These are phyloP conservation scores for Tylopilus sp. DNA, from an alignment of 768 basidiomycete genomes.

Conservation along the genomic window DNA sequence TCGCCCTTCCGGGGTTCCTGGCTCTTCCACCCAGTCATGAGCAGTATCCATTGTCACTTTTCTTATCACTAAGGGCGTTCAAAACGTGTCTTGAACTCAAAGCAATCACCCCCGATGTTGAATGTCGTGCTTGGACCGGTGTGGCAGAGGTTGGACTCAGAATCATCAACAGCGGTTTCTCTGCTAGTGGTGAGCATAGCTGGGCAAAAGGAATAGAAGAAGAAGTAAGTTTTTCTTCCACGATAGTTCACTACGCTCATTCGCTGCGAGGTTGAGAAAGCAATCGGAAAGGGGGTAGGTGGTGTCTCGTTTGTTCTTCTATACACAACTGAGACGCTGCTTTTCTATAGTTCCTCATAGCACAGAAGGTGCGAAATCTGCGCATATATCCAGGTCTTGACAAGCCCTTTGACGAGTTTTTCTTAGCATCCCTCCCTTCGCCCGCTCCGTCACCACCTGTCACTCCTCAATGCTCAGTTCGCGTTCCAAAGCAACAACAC, in stretches of 20 bases:
- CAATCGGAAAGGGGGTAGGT: conserved; percentile 68
- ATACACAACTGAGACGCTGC: background rate
- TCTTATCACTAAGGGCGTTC: conserved; percentile 53
- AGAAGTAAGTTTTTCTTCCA: conserved; percentile 40
- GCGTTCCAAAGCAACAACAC: conserved; percentile 41
- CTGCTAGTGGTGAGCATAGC: conserved; percentile 31
- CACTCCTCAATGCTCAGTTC: conserved; percentile 60
- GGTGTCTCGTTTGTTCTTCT: background rate
- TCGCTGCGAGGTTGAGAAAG: conserved; percentile 48
- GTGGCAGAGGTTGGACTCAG: conserved; percentile 67
- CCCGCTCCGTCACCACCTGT: conserved; percentile 55
- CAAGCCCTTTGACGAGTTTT: conserved; percentile 2
- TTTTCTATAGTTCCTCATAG: conserved; percentile 42
- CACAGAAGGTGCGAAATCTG: conserved; percentile 50
- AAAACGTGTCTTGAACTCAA: conserved; percentile 50
- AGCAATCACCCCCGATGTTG: conserved; percentile 52
- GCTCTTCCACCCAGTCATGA: conserved; percentile 63
- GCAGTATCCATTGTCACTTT: conserved; percentile 51
- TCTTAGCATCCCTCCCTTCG: conserved; percentile 62
- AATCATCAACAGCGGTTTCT: conserved; percentile 46
- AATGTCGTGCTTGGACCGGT: conserved; percentile 69
- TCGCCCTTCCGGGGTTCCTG: conserved; percentile 59
- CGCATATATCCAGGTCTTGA: conserved; percentile 6
- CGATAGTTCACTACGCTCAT: background rate
- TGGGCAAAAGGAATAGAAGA: conserved; percentile 50